A percentile compares a stretch with the other conserved stretches of the same genome.
Conservation (phyloP, 805 yeast genomes). For the Teunomyces pallodes region DNA sequence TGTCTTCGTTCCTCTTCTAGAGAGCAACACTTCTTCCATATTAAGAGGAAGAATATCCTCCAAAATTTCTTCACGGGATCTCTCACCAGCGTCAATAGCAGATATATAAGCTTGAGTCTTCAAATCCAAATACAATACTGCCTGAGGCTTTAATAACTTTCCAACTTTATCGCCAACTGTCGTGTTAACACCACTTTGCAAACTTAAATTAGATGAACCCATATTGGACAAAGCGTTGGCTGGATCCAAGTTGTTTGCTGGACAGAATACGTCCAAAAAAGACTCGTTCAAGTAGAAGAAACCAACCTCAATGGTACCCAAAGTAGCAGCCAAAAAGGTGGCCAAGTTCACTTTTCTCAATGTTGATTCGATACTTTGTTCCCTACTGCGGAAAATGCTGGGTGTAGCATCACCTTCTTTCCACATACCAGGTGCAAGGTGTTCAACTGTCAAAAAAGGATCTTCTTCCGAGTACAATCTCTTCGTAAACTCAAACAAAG, state of each 20-base stretch:
- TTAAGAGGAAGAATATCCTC: constrained; percentile 73
- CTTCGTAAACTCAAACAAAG: constrained; percentile 75
- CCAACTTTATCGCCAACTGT: constrained; percentile 45
- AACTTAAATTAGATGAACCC: constrained; percentile 26
- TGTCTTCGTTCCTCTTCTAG: constrained; percentile 35
- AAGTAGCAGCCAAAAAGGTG: constrained; percentile 81
- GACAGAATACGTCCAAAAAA: constrained; percentile 85
- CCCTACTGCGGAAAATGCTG: constrained; percentile 54
- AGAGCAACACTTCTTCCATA: constrained; percentile 46
- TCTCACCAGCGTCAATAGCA: constrained; percentile 65
- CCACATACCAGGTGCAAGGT: constrained; percentile 72
- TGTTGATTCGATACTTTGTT: constrained; percentile 60
- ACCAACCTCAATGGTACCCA: constrained; percentile 83
- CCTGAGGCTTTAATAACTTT: constrained; percentile 75
- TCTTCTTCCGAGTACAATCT: constrained; percentile 66
- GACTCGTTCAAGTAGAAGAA: constrained; percentile 82
- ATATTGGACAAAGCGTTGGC: constrained; percentile 39
- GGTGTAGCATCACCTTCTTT: constrained; percentile 61
- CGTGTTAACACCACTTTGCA: constrained; percentile 33
- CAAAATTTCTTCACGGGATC: constrained; percentile 63
- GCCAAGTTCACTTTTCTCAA: constrained; percentile 84
- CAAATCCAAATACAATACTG: constrained; percentile 74
- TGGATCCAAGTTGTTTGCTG: constrained; percentile 58
- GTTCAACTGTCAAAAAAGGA: constrained; percentile 68
- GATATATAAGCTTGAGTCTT: constrained; percentile 95